phyloP scores from a whole-genome alignment of 257 asterid genomes.

The Forsythia viridissima region DNA sequence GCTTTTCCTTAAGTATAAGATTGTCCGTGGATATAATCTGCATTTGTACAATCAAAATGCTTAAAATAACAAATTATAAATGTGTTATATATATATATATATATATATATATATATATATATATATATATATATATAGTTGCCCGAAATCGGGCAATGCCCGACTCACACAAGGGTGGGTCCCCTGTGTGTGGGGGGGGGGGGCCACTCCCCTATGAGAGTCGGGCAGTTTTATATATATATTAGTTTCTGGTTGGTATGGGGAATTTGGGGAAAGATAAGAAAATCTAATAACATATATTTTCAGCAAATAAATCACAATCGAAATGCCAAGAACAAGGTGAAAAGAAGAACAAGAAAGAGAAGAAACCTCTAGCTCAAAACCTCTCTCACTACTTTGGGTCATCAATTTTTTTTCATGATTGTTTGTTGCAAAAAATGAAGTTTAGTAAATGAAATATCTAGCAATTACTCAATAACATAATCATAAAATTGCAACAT shows the following conservation, averaged over 20 bases:
- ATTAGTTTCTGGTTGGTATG: background rate
- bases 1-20: slow-evolving; percentile 87
- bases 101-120: too few species aligned
- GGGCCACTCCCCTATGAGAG: too few species aligned
- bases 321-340: background rate
- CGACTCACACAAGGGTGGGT: too few species aligned
- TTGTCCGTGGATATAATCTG: slow-evolving; percentile 94
- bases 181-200: too few species aligned
- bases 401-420: slow-evolving; percentile 62
- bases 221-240: too few species aligned
- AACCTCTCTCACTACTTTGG: slow-evolving; percentile 78
- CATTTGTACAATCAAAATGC: slow-evolving; percentile 13
- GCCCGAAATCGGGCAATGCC: too few species aligned
- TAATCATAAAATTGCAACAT: background rate
- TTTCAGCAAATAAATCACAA: background rate
- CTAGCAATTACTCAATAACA: slow-evolving; percentile 7
- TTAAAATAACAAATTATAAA: too few species aligned
- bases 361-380: slow-evolving; percentile 85
- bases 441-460: background rate
- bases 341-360: slow-evolving; percentile 10
- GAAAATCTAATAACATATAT: slow-evolving; percentile 4
- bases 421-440: slow-evolving; percentile 57
- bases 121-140: too few species aligned
- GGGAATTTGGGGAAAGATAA: slow-evolving; percentile 23
- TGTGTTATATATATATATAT: too few species aligned